Base-by-base conservation (phyloP, 441 rosid species). In the Gossypium aridum region DNA sequence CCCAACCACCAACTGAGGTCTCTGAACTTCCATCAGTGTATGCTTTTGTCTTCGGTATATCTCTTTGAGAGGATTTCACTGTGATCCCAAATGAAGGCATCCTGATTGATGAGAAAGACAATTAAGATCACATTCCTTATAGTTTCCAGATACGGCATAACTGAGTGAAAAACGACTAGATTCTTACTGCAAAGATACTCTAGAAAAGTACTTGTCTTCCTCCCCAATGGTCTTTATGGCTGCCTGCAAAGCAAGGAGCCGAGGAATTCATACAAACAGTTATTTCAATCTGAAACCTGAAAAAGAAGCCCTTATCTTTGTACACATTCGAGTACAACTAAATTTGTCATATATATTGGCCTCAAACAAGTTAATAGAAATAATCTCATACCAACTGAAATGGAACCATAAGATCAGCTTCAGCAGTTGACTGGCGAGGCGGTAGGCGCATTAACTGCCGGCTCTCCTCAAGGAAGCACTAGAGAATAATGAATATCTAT, bases 391-490 rank as follows among this genome's bases (percentile, higher is more conserved):
- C 98, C 89, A 93, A 77, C 91, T 90, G 98, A 80, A 96, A 96
- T 25, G 99, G 97, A 80, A 96, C 87, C 95, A 88, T 87, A 61
- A 96, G 94, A 87, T 96, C 98, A 85, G 99, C 92, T 87, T 91
- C 98, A 70, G 97, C 99, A 73, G 97, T 90, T 75, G 97, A 89
- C 77, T 92, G 99, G 71, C 94, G 98, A 69, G 98, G 98, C 22
- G 99, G 98, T 78, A 96, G 84, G 62, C 97, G 93, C 99, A 96
- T 96, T 83, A 96, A 80, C 75, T 85, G 93, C 55, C 96, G 92
- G 81, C 99, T 90, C 85, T 93, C 98, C 91, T 96, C 98, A 72
- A 96, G 91, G 83, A 96, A 96, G 82, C 97, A 93, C 99, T 96
- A 85, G 76, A 71, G 84, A 62, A 77, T 34, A 78, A 75, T 51